These are phyloP conservation scores for Suillus spraguei DNA, from an alignment of 768 basidiomycete genomes.

Conservation along the genomic window DNA sequence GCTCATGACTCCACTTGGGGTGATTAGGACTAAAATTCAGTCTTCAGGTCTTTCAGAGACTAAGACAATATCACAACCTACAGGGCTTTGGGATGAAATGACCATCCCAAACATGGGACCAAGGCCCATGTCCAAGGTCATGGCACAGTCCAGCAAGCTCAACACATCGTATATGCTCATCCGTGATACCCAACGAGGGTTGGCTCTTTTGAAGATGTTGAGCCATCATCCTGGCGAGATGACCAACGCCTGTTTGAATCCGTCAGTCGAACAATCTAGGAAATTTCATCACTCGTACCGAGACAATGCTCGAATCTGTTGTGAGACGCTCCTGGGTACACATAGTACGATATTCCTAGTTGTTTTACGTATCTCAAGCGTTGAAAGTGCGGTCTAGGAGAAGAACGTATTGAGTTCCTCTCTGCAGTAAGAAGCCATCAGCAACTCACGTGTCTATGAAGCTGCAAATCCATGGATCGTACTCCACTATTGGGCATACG, in stretches of 20 bases:
- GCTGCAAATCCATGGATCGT: constrained; percentile 40
- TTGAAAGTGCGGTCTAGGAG: constrained; percentile 69
- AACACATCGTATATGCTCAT: constrained; percentile 75
- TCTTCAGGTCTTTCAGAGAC: background rate
- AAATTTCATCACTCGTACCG: constrained; percentile 44
- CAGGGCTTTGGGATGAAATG: constrained; percentile 67
- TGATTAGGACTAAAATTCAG: background rate
- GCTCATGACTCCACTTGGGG: constrained; percentile 69
- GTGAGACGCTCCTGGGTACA: constrained; percentile 80
- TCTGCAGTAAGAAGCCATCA: background rate
- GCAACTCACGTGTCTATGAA: constrained; percentile 71
- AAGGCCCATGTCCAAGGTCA: constrained; percentile 85
- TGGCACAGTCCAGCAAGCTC: constrained; percentile 83
- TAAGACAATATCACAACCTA: constrained; percentile 35
- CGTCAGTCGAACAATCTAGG: constrained; percentile 1
- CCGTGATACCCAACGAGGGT: constrained; percentile 62
- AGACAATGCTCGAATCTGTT: constrained; percentile 84
- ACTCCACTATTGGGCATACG: constrained; percentile 20
- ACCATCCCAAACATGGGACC: constrained; percentile 84
- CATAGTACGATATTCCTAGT: constrained; percentile 73
- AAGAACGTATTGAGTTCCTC: background rate
- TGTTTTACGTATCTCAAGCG: constrained; percentile 78
- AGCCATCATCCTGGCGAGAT: constrained; percentile 68
- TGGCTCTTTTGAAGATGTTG: constrained; percentile 59
- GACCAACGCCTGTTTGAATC: constrained; percentile 61